A percentile compares a stretch with the other conserved stretches of the same genome.
Conservation (phyloP, 805 yeast species). For the Candida endomychidarum region DNA sequence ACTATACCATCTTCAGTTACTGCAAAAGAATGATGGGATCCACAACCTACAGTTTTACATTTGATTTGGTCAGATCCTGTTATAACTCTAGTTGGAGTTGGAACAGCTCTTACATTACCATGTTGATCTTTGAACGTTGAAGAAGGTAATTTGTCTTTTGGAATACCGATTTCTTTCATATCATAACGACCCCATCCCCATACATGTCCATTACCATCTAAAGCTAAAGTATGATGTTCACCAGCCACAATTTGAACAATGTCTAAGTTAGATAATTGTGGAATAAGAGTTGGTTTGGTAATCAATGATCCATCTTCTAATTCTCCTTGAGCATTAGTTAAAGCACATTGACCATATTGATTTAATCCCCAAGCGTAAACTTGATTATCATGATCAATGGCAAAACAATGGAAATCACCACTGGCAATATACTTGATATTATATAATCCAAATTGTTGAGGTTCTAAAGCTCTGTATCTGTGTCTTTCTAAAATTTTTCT, state of each 20-base stretch:
- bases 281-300: slow-evolving; percentile 71
- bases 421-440: slow-evolving; percentile 79
- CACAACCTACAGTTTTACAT: slow-evolving; percentile 60
- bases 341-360: slow-evolving; percentile 95
- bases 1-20: slow-evolving; percentile 79
- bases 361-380: slow-evolving; percentile 94
- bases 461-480: slow-evolving; percentile 69
- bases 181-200: slow-evolving; percentile 90
- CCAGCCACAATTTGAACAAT: slow-evolving; percentile 78
- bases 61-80: slow-evolving; percentile 32
- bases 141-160: slow-evolving; percentile 63
- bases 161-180: slow-evolving; percentile 88
- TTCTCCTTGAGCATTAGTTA: slow-evolving; percentile 55
- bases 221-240: slow-evolving; percentile 87
- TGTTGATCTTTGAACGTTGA: slow-evolving; percentile 74
- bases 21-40: slow-evolving; percentile 92
- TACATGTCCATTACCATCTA: slow-evolving; percentile 69
- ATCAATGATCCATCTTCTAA: slow-evolving; percentile 86
- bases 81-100: slow-evolving; percentile 72
- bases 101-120: slow-evolving; percentile 81
- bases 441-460: slow-evolving; percentile 79
- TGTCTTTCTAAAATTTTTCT: slow-evolving; percentile 80
- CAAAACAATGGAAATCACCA: slow-evolving; percentile 96
- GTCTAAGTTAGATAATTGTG: slow-evolving; percentile 57
- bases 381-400: slow-evolving; percentile 68